A percentile compares a stretch with the other conserved stretches of the same genome.
Evolutionary conservation across 2,329 filamentous ascomycete genomes (phyloP).

Genomic region (Alternaria sp.): DNA sequence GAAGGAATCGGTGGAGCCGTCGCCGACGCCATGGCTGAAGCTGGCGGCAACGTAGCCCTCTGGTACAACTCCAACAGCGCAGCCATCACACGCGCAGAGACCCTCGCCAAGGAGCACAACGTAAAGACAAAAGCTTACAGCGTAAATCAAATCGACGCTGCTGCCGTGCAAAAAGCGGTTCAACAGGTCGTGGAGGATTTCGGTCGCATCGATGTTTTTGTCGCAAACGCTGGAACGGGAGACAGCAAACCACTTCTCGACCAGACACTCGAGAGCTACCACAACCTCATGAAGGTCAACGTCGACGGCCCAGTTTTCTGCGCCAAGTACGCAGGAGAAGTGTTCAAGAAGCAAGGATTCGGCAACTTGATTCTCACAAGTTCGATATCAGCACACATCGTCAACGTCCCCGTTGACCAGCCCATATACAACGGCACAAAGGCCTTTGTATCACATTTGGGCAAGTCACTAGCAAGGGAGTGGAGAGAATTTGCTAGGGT

Average conservation of each 20-base stretch:
- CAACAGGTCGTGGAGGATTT: conserved; percentile 73
- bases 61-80: conserved; percentile 60
- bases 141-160: conserved; percentile 63
- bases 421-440: conserved; percentile 58
- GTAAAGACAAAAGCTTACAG: conserved; percentile 72
- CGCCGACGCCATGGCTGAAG: conserved; percentile 50
- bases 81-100: conserved; percentile 67
- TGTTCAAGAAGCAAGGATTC: conserved; percentile 55
- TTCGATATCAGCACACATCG: conserved; percentile 77
- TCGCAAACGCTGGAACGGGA: conserved; percentile 71
- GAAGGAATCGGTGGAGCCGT: conserved; percentile 65
- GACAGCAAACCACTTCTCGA: conserved; percentile 66
- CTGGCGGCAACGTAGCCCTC: conserved; percentile 56
- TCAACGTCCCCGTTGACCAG: conserved; percentile 80
- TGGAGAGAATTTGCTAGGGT: conserved; percentile 73
- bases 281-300: conserved; percentile 71
- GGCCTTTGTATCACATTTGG: conserved; percentile 70
- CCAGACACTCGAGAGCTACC: conserved; percentile 69
- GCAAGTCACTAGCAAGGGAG: conserved; percentile 69
- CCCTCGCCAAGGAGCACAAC: conserved; percentile 64
- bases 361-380: conserved; percentile 72
- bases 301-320: conserved; percentile 68
- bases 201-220: conserved; percentile 70
- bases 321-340: conserved; percentile 53
- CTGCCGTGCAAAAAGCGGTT: conserved; percentile 64